Evolutionary conservation across 345 rosid genomes (phyloP).

Genomic region (Punica granatum): DNA sequence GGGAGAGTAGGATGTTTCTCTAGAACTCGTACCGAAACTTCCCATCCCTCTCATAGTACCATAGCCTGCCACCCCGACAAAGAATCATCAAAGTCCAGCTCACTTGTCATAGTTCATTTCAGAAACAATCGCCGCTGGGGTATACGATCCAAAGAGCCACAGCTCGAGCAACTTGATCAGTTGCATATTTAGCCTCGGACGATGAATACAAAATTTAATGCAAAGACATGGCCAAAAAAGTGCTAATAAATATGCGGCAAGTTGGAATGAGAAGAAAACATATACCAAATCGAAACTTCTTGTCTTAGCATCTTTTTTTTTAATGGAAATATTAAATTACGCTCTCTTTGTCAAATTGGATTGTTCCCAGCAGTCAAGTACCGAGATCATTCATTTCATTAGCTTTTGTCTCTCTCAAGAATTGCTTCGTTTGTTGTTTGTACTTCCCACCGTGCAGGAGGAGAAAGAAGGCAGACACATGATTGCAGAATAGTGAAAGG

Average conservation of each 20-base stretch:
- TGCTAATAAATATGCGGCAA: slow-evolving; percentile 12
- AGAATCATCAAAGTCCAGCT: background rate
- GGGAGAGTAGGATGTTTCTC: slow-evolving; percentile 1
- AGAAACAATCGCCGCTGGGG: background rate
- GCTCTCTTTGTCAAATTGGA: background rate
- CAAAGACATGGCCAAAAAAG: background rate
- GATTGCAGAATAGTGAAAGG: slow-evolving; percentile 6
- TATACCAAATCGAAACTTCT: background rate
- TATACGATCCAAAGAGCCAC: background rate
- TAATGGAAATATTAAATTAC: background rate
- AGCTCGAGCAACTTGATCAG: background rate
- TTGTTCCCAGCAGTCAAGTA: background rate
- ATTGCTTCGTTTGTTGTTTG: too few relatives aligned
- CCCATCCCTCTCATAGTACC: slow-evolving; percentile 25
- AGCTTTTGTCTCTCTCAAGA: background rate
- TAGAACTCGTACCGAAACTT: slow-evolving; percentile 10
- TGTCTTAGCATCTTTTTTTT: background rate
- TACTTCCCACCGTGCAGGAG: background rate
- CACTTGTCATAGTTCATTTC: background rate
- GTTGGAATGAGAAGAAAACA: slow-evolving; percentile 4
- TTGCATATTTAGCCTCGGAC: background rate
- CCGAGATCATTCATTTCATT: background rate
- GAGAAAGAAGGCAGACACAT: background rate
- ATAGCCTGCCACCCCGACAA: slow-evolving; percentile 22
- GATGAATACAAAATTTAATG: slow-evolving; percentile 1